Percentiles rank a stretch among this genome's conserved stretches.
Evolutionary conservation across 164 flowering plant species (phyloP).

Genomic region (Tetracentron sinense): DNA sequence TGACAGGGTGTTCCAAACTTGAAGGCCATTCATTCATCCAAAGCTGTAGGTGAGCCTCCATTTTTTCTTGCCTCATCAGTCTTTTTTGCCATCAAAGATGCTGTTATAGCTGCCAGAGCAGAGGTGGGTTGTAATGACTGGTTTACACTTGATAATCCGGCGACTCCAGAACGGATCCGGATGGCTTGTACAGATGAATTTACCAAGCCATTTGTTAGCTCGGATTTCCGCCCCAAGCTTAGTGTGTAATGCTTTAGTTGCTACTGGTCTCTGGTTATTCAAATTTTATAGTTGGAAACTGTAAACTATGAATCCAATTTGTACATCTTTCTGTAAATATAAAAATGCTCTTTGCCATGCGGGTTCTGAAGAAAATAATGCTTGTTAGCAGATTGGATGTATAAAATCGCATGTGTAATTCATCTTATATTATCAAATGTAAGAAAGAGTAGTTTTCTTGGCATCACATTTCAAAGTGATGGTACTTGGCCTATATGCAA

Average conservation of each 20-base stretch:
- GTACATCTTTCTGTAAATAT: too few relatives aligned
- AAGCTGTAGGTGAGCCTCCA: conserved; percentile 99
- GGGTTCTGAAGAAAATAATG: too few relatives aligned
- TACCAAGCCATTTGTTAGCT: conserved; percentile 38
- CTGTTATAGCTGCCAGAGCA: conserved; percentile 76
- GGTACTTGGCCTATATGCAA: too few relatives aligned
- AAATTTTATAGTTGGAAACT: too few relatives aligned
- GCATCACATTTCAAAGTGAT: too few relatives aligned
- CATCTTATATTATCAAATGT: too few relatives aligned
- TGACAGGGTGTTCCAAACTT: conserved; percentile 71
- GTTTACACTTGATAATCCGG: conserved; percentile 95
- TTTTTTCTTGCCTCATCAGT: conserved; percentile 89
- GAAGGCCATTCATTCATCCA: conserved; percentile 89
- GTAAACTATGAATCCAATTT: too few relatives aligned
- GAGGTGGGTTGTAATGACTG: conserved; percentile 64
- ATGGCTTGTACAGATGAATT: conserved; percentile 92
- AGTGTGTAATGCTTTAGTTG: conserved; percentile 44
- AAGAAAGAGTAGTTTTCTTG: too few relatives aligned
- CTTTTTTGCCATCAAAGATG: conserved; percentile 93
- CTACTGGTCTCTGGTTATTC: background rate
- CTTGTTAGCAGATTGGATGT: too few relatives aligned
- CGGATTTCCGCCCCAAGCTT: conserved; percentile 69
- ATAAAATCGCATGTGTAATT: too few relatives aligned
- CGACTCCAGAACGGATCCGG: conserved; percentile 92
- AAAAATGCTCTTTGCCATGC: too few relatives aligned